Conservation (phyloP, 2,329 filamentous ascomycete genomes). For the Shiraia bambusicola region DNA sequence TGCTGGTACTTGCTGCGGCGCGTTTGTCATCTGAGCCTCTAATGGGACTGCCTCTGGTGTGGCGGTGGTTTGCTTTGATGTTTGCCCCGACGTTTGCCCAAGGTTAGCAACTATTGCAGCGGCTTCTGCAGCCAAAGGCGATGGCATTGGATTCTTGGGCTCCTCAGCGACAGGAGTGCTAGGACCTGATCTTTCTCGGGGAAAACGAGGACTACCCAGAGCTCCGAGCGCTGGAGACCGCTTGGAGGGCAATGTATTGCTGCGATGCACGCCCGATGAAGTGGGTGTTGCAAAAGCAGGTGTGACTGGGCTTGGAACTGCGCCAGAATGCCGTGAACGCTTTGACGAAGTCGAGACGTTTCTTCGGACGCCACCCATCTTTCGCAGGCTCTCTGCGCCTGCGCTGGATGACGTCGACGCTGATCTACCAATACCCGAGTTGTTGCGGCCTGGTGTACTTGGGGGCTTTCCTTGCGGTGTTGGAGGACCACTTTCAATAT, state of each 20-base stretch:
- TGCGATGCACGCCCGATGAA: constrained; percentile 64
- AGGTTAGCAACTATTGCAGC: constrained; percentile 10
- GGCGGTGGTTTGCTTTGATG: constrained; percentile 5
- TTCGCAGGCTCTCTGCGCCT: constrained; percentile 81
- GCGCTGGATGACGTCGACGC: constrained; percentile 70
- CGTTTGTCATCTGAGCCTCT: constrained; percentile 6
- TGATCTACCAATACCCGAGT: constrained; percentile 68
- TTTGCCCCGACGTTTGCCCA: constrained; percentile 12
- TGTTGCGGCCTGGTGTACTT: constrained; percentile 52
- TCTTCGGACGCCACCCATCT: constrained; percentile 75
- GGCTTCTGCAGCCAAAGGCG: constrained; percentile 17
- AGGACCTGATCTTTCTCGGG: constrained; percentile 51
- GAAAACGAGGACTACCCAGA: constrained; percentile 47
- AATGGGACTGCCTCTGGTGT: background rate
- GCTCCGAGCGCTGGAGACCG: constrained; percentile 71
- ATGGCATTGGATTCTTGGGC: constrained; percentile 20
- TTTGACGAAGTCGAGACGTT: constrained; percentile 94
- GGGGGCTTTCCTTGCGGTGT: constrained; percentile 53
- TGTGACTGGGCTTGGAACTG: constrained; percentile 63
- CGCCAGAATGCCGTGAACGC: constrained; percentile 74
- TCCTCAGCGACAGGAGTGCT: constrained; percentile 50
- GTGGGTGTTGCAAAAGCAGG: constrained; percentile 41
- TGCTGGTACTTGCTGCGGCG: constrained; percentile 9
- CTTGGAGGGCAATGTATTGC: constrained; percentile 93
- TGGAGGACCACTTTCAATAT: constrained; percentile 68